Conservation (phyloP, 768 basidiomycete species). For the Suillus decipiens region DNA sequence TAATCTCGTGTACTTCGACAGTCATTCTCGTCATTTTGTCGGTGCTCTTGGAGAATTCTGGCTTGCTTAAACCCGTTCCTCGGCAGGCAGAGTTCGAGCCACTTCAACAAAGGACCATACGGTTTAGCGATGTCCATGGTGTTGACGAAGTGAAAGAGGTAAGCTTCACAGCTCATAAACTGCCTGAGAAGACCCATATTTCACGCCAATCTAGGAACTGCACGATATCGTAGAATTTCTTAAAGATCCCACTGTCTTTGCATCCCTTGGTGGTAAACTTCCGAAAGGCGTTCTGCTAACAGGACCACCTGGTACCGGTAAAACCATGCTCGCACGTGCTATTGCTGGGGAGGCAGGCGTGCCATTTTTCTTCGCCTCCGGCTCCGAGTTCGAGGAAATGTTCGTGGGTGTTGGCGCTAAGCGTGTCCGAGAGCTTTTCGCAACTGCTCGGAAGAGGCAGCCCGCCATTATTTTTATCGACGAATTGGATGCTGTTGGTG, state of each 20-base stretch:
- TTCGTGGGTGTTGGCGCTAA: slow-evolving; percentile 96
- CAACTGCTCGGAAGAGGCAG: slow-evolving; percentile 89
- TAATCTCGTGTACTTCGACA: slow-evolving; percentile 25
- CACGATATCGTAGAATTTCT: slow-evolving; percentile 95
- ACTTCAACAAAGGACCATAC: slow-evolving; percentile 76
- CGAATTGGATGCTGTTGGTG: slow-evolving; percentile 92
- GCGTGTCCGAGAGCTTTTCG: slow-evolving; percentile 92
- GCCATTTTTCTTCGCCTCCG: slow-evolving; percentile 95
- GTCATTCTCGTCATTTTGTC: slow-evolving; percentile 86
- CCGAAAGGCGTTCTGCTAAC: slow-evolving; percentile 92
- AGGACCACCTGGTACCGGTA: slow-evolving; percentile 91
- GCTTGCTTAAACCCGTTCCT: slow-evolving; percentile 86
- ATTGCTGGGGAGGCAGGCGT: slow-evolving; percentile 98
- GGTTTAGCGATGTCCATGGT: slow-evolving; percentile 95
- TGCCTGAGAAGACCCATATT: neutral
- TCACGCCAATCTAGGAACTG: slow-evolving; percentile 60
- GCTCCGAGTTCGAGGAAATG: slow-evolving; percentile 98
- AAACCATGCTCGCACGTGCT: slow-evolving; percentile 85
- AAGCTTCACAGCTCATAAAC: slow-evolving; percentile 17
- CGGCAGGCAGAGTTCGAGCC: slow-evolving; percentile 84
- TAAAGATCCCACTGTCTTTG: slow-evolving; percentile 89
- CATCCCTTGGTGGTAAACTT: slow-evolving; percentile 88
- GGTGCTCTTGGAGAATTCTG: slow-evolving; percentile 90
- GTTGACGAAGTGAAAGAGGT: slow-evolving; percentile 97
- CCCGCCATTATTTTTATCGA: slow-evolving; percentile 99